Base-by-base conservation (phyloP, 768 basidiomycete genomes). In the Cystofilobasidium bisporidii region DNA sequence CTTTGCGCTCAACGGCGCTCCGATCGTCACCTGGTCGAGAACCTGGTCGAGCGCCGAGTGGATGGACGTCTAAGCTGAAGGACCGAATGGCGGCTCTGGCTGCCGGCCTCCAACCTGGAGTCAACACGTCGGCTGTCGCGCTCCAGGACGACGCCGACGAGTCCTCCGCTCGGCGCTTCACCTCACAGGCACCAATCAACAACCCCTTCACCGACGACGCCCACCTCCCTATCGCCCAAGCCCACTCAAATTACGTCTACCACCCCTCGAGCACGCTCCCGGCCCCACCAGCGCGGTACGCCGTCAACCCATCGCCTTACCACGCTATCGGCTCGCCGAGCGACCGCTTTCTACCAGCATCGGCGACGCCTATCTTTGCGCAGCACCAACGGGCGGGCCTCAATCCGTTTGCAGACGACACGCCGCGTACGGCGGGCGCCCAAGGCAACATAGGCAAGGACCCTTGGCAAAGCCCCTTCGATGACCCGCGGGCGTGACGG, bases 121-220 rank as follows among this genome's bases (percentile, higher is more conserved):
- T n/a, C n/a, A n/a, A n/a, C n/a, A n/a, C n/a, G n/a, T n/a, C n/a
- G n/a, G n/a, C n/a, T n/a, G n/a, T n/a, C 24, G 50, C 50, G 24
- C 26, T 55, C 9, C 8, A 15, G 26, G 50, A 26, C 24, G 50
- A 55, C 50, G 30, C 11, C 15, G 53, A 56, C 53, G 28, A 56
- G n/a, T n/a, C n/a, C n/a, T n/a, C n/a, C n/a, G n/a, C n/a, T n/a
- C n/a, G n/a, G n/a, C n/a, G n/a, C n/a, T n/a, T n/a, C n/a, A n/a
- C n/a, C n/a, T n/a, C n/a, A n/a, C n/a, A 15, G 22, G 3, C 22
- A 15, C 48, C 5, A 3, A 24, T 50, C 48, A 10, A 6, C 48
- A 50, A 56, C 30, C 53, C 53, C 9, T 56, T 56, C 30, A 17
- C 53, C 8, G 53, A 56, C 53, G 53, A 56, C 53, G 2, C 53